Evolutionary conservation across 176 grass and related monocot species (phyloP), one percentile per base, ranked within the genome.

Genomic region (Oryza longistaminata): DNA sequence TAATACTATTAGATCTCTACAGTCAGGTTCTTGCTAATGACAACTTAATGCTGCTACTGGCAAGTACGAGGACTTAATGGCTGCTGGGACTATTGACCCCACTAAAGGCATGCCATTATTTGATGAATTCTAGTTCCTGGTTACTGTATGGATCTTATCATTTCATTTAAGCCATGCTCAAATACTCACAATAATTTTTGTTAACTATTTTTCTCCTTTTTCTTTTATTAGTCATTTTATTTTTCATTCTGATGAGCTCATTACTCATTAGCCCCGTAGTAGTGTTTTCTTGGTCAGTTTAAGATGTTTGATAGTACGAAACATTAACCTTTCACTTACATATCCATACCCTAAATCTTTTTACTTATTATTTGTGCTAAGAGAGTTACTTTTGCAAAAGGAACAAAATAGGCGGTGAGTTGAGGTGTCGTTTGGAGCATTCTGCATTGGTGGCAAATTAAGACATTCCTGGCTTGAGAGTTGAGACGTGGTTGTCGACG

Each of bases 51-150:
- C 74, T 81, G 80, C 83, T 49, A 82, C 86, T 78, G 90, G 90
- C 49, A 94, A 94, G 65, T 82, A 92, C n/a, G 66, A 89, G 86
- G 84, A 88, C 74, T 86, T 84, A 76, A 89, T 92, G 77, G 75
- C 84, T 83, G 84, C 55, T 80, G 83, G 90, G 69, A 81, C 83
- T 78, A 92, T 97, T 69, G 77, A 85, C 78, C 39, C 39, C 45
- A 82, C 73, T 11, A 97, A 27, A 92, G 88, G 90, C 89, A 45
- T 62, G 65, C 29, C 44, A 68, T 68, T 67, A 21, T 46, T 1
- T 14, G 24, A 19, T 17, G 29, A 25, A 25, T 66, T 83, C 16
- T 83, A 48, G 48, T 68, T 70, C 40, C 35, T n/a, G 61, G 61
- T 60, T 45, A 34, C 37, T 25, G 13, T n/a, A 16, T 13, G 17